Evolutionary conservation across 164 flowering plant species (phyloP).

Genomic region (Hamamelis virginiana): DNA sequence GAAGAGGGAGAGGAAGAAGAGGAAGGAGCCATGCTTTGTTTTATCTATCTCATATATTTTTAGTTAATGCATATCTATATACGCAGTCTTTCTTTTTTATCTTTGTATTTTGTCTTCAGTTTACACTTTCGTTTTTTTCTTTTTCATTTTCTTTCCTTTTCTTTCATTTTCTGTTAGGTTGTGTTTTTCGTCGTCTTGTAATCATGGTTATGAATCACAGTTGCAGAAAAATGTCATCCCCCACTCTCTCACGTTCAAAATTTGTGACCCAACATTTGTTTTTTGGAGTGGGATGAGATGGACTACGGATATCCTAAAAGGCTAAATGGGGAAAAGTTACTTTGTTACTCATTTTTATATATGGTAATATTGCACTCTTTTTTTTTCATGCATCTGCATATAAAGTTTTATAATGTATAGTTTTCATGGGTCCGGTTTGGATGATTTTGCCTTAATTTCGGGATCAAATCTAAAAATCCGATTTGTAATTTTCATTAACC

Average conservation of each 20-base stretch:
- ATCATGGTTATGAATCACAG: constrained; percentile 15
- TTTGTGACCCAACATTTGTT: background rate
- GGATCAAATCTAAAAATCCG: too few species aligned
- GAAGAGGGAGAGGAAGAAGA: constrained; percentile 35
- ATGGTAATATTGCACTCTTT: too few species aligned
- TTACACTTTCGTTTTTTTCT: too few species aligned
- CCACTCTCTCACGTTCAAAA: background rate
- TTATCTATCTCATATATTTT: background rate
- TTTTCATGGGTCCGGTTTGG: too few species aligned
- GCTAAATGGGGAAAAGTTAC: too few species aligned
- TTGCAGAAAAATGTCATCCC: background rate
- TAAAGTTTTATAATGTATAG: too few species aligned
- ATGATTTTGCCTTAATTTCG: too few species aligned
- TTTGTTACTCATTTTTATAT: too few species aligned
- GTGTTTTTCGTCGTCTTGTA: constrained; percentile 28
- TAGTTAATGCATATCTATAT: background rate
- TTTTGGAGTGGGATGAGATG: background rate
- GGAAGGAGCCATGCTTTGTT: constrained; percentile 33
- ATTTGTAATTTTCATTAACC: too few species aligned
- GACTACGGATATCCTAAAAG: background rate
- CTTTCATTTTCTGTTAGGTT: constrained; percentile 13
- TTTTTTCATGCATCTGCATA: too few species aligned
- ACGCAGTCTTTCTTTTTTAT: background rate
- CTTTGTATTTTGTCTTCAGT: background rate
- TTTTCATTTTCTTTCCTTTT: background rate